Base-by-base conservation (phyloP, 139 green algal genomes). In the Coccomyxa sp. region DNA sequence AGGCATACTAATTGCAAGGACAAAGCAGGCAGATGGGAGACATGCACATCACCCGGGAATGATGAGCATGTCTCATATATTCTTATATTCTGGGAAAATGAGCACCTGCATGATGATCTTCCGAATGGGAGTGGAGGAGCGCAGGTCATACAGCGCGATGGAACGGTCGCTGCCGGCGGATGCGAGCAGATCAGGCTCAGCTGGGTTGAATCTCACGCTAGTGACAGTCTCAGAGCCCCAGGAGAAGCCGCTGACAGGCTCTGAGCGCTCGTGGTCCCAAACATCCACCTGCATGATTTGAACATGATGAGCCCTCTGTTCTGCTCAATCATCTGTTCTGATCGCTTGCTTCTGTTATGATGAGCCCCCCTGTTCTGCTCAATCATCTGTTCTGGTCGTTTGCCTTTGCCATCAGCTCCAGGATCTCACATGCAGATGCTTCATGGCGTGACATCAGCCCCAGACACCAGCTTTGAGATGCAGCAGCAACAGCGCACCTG, bases 81-180 rank as follows among this genome's bases (percentile, higher is more conserved):
- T n/a, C n/a, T n/a, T n/a, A n/a, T 51, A 51, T 51, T 51, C 38
- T 51, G 38, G 38, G 38, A 3, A 51, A 7, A 51, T 51, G 38
- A 3, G 18, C 79, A 77, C 60, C 89, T 98, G 92, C 91, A 87
- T 90, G 67, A 98, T 83, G 31, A 99, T 83, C 86, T 99, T 99
- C 82, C 95, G 91, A 18, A 98, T 82, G n/a, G 96, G 92, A 0
- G 92, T 97, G 79, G 83, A 77, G 30, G 81, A 85, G 23, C 97
- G 91, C 83, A 99, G 82, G 89, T 99, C 97, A 86, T 99, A 99
- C 78, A 99, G 86, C 28, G 91, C 94, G 14, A 99, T 92, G 83
- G 89, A 90, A n/a, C 97, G 93, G 89, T 99, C 97, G 75, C 84
- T 94, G 84, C 93, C 95, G 0, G 92, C 94, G 25, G 90, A 95